These are phyloP conservation scores for Castanea sativa DNA, from an alignment of 306 rosid species.

Conservation along the genomic window DNA sequence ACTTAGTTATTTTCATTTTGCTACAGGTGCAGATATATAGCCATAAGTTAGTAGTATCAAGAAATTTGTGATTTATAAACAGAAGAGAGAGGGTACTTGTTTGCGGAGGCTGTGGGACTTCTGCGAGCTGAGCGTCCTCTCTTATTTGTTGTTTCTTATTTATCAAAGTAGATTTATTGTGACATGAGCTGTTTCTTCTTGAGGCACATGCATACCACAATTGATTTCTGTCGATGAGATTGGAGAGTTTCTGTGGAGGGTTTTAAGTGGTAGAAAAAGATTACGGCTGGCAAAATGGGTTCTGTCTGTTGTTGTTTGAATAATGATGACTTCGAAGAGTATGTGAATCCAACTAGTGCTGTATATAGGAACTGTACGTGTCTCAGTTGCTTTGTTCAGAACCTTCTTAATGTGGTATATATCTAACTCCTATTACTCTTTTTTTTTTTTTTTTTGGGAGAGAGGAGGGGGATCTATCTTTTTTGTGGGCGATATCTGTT, in stretches of 20 bases:
- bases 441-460: background rate
- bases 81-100: constrained; percentile 70
- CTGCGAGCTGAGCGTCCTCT: constrained; percentile 87
- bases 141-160: constrained; percentile 29
- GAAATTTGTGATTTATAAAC: constrained; percentile 21
- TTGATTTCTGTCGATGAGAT: constrained; percentile 25
- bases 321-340: constrained; percentile 67
- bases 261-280: constrained; percentile 32
- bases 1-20: constrained; percentile 28
- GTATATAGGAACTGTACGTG: constrained; percentile 74
- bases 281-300: constrained; percentile 73
- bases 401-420: constrained; percentile 70
- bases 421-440: background rate
- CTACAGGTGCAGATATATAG: constrained; percentile 46
- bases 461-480: background rate
- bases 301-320: constrained; percentile 89
- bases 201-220: constrained; percentile 22
- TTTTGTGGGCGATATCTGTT: background rate
- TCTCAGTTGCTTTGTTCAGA: constrained; percentile 72
- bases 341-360: constrained; percentile 77
- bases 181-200: constrained; percentile 25
- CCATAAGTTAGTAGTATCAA: constrained; percentile 7
- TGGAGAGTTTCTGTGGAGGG: constrained; percentile 32
- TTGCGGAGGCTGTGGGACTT: constrained; percentile 60
- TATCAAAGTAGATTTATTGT: constrained; percentile 20